phyloP scores from a whole-genome alignment of 2,329 filamentous ascomycete species.

The Paracamarosporium sp. region DNA sequence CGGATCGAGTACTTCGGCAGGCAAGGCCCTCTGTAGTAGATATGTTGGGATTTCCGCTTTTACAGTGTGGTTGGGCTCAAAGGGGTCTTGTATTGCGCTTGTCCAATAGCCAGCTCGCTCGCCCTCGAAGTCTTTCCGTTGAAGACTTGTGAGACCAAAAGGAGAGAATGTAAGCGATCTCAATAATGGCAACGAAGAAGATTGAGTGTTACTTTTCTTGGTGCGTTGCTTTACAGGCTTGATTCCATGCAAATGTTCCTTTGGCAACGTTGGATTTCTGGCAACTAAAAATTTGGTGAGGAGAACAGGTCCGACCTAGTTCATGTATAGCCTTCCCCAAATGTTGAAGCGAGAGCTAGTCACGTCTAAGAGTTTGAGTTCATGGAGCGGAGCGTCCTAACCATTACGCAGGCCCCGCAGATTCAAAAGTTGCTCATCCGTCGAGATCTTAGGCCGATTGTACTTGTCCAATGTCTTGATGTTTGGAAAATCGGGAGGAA shows the following conservation, averaged over 20 bases:
- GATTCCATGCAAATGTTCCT: slow-evolving; percentile 34
- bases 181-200: slow-evolving; percentile 18
- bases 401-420: slow-evolving; percentile 35
- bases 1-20: slow-evolving; percentile 26
- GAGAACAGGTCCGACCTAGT: slow-evolving; percentile 44
- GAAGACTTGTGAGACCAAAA: slow-evolving; percentile 34
- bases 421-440: slow-evolving; percentile 34
- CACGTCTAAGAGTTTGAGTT: slow-evolving; percentile 41
- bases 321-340: slow-evolving; percentile 45
- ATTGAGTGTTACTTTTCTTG: slow-evolving; percentile 25
- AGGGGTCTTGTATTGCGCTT: slow-evolving; percentile 22
- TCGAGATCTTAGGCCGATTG: slow-evolving; percentile 43
- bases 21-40: slow-evolving; percentile 39
- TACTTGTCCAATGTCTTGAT: slow-evolving; percentile 45
- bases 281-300: slow-evolving; percentile 33
- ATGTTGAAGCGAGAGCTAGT: slow-evolving; percentile 48
- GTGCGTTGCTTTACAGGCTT: slow-evolving; percentile 34
- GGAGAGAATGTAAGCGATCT: slow-evolving; percentile 48
- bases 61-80: slow-evolving; percentile 40
- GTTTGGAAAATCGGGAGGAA: slow-evolving; percentile 28
- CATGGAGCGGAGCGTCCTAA: slow-evolving; percentile 39
- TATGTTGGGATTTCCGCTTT: slow-evolving; percentile 46
- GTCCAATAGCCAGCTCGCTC: slow-evolving; percentile 36
- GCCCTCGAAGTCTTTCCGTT: slow-evolving; percentile 34
- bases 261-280: slow-evolving; percentile 12